Conservation (phyloP, 208 protist genomes). For the Crithidia sp. region DNA sequence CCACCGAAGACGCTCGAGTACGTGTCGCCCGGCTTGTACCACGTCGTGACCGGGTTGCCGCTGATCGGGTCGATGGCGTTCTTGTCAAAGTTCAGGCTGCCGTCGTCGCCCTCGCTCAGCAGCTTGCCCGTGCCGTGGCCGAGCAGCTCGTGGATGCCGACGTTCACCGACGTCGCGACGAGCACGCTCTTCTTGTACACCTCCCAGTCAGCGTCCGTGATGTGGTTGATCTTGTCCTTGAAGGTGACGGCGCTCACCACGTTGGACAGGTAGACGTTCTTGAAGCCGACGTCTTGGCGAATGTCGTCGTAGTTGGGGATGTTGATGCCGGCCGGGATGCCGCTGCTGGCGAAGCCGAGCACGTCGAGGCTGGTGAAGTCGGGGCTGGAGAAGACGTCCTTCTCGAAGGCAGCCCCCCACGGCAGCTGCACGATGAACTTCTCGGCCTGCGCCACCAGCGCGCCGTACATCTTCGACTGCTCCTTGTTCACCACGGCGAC, state of each 20-base stretch:
- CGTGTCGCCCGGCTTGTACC: conserved; percentile 91
- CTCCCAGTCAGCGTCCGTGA: conserved; percentile 81
- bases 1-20: conserved; percentile 83
- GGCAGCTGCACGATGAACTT: conserved; percentile 82
- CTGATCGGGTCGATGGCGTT: conserved; percentile 76
- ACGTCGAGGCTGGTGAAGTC: conserved; percentile 95
- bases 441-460: conserved; percentile 66
- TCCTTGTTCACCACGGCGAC: conserved; percentile 92
- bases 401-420: conserved; percentile 89
- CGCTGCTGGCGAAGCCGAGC: conserved; percentile 84
- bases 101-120: conserved; percentile 57
- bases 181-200: conserved; percentile 68
- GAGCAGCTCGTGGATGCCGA: conserved; percentile 93
- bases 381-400: conserved; percentile 84
- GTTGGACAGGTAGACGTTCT: conserved; percentile 94
- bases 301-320: conserved; percentile 95
- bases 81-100: conserved; percentile 83
- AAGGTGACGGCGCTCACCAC: conserved; percentile 73
- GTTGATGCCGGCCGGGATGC: conserved; percentile 92
- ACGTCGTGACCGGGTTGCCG: conserved; percentile 62
- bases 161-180: conserved; percentile 90
- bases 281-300: conserved; percentile 90
- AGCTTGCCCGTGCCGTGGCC: conserved; percentile 94
- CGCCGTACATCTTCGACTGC: conserved; percentile 75
- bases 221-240: conserved; percentile 74